Percentiles rank a stretch among this genome's conserved stretches.
Conservation (phyloP, 148 eudicot genomes). For the Linanthus parryae region DNA sequence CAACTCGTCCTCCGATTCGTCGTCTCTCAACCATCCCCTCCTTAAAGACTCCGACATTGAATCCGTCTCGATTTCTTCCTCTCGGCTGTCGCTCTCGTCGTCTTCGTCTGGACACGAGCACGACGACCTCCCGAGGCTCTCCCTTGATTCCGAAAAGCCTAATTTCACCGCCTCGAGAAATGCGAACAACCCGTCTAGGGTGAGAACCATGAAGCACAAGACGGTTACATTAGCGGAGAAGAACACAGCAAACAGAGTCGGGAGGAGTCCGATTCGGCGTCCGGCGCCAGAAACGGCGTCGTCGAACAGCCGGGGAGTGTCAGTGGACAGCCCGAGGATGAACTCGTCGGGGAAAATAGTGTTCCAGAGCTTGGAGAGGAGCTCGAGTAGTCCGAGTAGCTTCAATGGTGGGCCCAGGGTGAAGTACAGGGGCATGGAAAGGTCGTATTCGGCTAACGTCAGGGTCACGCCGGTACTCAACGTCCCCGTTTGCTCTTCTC, state of each 20-base stretch:
- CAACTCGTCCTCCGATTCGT: constrained; percentile 19
- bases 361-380: constrained; percentile 62
- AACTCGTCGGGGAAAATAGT: constrained; percentile 79
- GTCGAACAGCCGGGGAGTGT: constrained; percentile 22
- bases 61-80: constrained; percentile 32
- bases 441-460: constrained; percentile 79
- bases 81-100: constrained; percentile 45
- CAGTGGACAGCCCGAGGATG: constrained; percentile 86
- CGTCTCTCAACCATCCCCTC: constrained; percentile 43
- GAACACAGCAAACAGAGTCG: constrained; percentile 16
- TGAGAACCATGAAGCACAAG: constrained; percentile 27
- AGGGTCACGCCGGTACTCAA: constrained; percentile 77
- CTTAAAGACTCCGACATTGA: constrained; percentile 44
- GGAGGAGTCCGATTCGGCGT: constrained; percentile 28
- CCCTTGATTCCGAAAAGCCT: constrained; percentile 50
- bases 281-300: constrained; percentile 16
- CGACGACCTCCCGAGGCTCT: constrained; percentile 64
- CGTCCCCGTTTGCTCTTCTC: constrained; percentile 83
- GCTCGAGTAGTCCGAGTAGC: constrained; percentile 85
- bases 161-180: constrained; percentile 4
- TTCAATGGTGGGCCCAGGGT: constrained; percentile 68
- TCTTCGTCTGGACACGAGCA: constrained; percentile 59
- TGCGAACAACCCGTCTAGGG: constrained; percentile 23
- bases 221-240: constrained; percentile 20
- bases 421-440: constrained; percentile 56